Base-by-base conservation (phyloP, 768 basidiomycete genomes). In the Bullera alba region DNA sequence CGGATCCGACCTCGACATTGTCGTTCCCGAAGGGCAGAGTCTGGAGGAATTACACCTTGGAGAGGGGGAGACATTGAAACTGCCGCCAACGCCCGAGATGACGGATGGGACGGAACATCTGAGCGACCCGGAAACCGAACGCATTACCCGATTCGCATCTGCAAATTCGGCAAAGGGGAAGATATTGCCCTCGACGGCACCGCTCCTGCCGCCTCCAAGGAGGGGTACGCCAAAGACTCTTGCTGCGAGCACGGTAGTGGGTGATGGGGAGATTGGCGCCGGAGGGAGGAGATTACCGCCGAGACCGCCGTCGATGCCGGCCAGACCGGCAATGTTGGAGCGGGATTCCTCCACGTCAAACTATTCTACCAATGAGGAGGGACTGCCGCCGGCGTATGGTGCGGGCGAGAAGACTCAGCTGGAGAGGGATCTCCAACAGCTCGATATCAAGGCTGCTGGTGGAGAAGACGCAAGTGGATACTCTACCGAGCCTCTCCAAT, bases 1-100 rank as follows among this genome's bases (percentile, higher is more conserved):
- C 21, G 67, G 67, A 23, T 57, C 60, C 17, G 52, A 51, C 1
- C 51, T 67, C 42, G 63, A 68, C 37, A 48, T 61, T 2, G 27
- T 61, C 28, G 43, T 64, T 0, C 51, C 54, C 12, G 61, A 63
- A 6, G 8, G 12, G 8, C 12, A 10, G 10, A 21, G 51, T 12
- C 25, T 54, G 12, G 58, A 50, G 10, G 61, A 57, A 12, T 39
- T 65, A 26, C 52, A 58, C 30, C 37, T 61, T 16, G 17, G 57
- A 16, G 54, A 59, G 12, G 55, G 62, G 34, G 67, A 71, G 46
- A 59, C 67, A 5, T 49, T 71, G 22, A 67, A 69, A 42, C 46
- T 71, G 0, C 69, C 69, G 1, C 69, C 67, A 5, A 69, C 65
- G 5, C 69, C 69, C 6, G 63, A 61, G 21, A 48, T 51, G 42